These are phyloP conservation scores for Mycena amicta DNA, from an alignment of 768 basidiomycete genomes.

Conservation along the genomic window DNA sequence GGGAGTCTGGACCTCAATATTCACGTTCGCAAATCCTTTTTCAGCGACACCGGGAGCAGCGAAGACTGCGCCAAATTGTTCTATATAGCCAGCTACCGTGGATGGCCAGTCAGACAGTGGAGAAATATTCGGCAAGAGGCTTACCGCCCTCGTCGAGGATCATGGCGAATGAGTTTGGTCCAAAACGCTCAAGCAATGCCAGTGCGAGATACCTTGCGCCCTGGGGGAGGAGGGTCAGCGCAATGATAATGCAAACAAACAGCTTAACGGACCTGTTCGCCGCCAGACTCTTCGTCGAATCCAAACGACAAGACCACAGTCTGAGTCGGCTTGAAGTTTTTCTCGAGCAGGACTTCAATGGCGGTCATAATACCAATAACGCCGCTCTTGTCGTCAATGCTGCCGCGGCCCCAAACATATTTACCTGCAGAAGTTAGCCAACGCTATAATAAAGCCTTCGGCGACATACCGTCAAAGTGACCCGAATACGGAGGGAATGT, in stretches of 20 bases:
- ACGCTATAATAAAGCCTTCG: background rate
- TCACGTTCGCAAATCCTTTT: conserved; percentile 49
- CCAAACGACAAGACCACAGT: conserved; percentile 40
- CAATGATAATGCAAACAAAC: no score
- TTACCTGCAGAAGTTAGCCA: conserved; percentile 37
- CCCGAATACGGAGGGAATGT: conserved; percentile 66
- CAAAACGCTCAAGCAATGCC: conserved; percentile 50
- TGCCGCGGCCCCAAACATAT: conserved; percentile 77
- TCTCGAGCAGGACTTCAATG: conserved; percentile 20
- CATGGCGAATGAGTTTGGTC: conserved; percentile 56
- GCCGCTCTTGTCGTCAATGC: conserved; percentile 73
- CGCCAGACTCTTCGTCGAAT: conserved; percentile 55
- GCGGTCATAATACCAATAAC: conserved; percentile 56
- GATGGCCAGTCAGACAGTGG: no score
- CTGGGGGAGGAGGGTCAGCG: conserved; percentile 29
- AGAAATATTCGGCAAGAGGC: background rate
- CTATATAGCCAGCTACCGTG: conserved; percentile 8
- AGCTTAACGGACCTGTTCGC: conserved; percentile 35
- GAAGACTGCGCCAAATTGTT: conserved; percentile 37
- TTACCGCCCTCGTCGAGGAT: conserved; percentile 64
- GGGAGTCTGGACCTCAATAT: conserved; percentile 41
- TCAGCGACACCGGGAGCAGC: conserved; percentile 49
- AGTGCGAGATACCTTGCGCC: conserved; percentile 40
- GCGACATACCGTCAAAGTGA: conserved; percentile 50
- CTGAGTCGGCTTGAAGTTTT: conserved; percentile 16